Evolutionary conservation across 129 eudicot genomes (phyloP), one percentile per base, ranked within the genome.

Genomic region (Apium graveolens): DNA sequence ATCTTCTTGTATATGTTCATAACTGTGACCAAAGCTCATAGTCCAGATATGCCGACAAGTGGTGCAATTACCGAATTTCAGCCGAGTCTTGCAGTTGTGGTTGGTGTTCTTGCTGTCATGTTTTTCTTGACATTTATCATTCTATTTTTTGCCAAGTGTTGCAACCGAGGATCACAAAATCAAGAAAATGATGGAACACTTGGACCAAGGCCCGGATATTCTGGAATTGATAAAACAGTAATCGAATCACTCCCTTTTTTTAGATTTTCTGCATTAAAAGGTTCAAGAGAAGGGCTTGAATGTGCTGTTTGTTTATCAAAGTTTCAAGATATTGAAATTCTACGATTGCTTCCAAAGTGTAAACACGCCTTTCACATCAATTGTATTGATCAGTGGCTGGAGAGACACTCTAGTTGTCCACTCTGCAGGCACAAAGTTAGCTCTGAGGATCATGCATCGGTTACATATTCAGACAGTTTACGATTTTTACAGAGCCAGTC

Each of bases 321-420:
- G 76, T 93, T 88, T 72, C 96, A 89, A 74, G 93, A 90, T n/a
- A 77, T 76, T 24, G 97, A 93, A 79, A 73, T 88, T 34, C 88
- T 93, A 16, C 49, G 98, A 42, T 73, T 93, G 46, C 81, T 93
- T 73, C 98, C 98, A 9, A 89, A 88, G 75, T 93, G 98, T 78
- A 91, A 86, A 69, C 98, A 93, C 76, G 97, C 90, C 8, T 93
- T 93, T 77, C 97, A 93, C 60, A 83, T 91, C 5, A 81, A 81
- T 41, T 93, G 98, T 78, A 84, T 93, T 55, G 98, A 93, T 77
- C 82, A 39, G 41, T 93, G 98, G 98, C 93, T 93, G 21, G 93
- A 89, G 45, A 83, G 81, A 32, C 97, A 93, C 85, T 91, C 96
- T 7, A 89, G 87, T 18, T 93, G 98, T 73, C 98, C 98, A 0